Evolutionary conservation across 176 grass and related monocot species (phyloP), one percentile per base, ranked within the genome.

Genomic region (Phyllostachys edulis): DNA sequence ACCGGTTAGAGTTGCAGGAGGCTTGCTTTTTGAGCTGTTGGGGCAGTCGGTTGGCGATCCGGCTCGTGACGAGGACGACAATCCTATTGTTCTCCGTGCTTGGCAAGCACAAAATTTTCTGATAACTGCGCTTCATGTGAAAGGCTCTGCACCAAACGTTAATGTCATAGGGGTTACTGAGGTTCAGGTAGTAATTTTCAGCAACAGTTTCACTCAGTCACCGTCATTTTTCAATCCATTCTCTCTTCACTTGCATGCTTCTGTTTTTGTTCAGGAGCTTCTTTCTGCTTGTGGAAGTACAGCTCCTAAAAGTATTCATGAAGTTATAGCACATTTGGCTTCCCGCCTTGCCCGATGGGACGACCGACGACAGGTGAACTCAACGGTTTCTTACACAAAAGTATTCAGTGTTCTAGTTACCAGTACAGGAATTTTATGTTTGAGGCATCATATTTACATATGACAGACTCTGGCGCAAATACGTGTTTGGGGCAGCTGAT

Each of bases 91-190:
- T 23, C 71, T 91, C 34, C 72, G 92, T 26, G 88, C 92, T 37
- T 91, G 83, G 79, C 87, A 89, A 76, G 80, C 84, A 69, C 89
- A 89, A 59, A 91, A 94, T 63, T 89, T 94, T 82, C 72, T 87
- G 20, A 79, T 94, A 60, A 89, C 84, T 79, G 69, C 77, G 42
- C 66, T 94, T 49, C 92, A 91, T 75, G 70, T 89, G 32, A 94
- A 94, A 86, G 89, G 89, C 7, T 42, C 80, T 41, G 85, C 86
- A 38, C 55, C 80, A 20, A 82, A 71, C 70, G 70, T 72, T 71
- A 80, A 88, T n/a, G 80, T 89, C 6, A 73, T 85, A 68, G 87
- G 87, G 32, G 72, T 94, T 40, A 87, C 89, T 54, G 92, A 91
- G 84, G 87, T 89, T 79, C 84, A 91, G 84, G 89, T 89, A 89